Evolutionary conservation across 129 eudicot genomes (phyloP).

Genomic region (Kitagawia praeruptora): DNA sequence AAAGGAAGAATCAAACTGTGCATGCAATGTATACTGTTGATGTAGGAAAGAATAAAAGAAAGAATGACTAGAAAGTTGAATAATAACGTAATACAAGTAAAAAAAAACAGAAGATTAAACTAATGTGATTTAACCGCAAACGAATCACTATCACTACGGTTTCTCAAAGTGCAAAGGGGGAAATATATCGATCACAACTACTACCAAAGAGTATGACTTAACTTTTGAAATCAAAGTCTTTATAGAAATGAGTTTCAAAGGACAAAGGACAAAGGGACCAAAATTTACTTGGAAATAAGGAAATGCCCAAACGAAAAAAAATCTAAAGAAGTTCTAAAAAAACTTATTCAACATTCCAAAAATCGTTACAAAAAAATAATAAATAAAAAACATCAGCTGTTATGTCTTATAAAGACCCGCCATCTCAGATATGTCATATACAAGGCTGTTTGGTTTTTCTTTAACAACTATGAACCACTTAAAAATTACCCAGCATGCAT

Average conservation of each 20-base stretch:
- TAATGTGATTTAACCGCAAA: neutral
- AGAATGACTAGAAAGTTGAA: neutral
- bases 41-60: neutral
- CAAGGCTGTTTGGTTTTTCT: neutral
- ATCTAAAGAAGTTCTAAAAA: neutral
- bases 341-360: neutral
- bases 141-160: neutral
- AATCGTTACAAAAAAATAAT: neutral
- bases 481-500: neutral
- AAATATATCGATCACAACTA: neutral
- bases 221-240: neutral
- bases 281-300: neutral
- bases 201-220: neutral
- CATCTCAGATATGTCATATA: neutral
- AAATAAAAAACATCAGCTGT: neutral
- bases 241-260: neutral
- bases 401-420: neutral
- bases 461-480: neutral
- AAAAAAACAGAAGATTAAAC: neutral
- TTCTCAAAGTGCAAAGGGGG: neutral
- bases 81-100: neutral
- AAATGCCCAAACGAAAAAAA: neutral
- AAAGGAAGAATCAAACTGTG: neutral
- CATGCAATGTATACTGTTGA: neutral
- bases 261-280: neutral